Conservation (phyloP, 129 eudicot genomes). For the Kitagawia praeruptora region DNA sequence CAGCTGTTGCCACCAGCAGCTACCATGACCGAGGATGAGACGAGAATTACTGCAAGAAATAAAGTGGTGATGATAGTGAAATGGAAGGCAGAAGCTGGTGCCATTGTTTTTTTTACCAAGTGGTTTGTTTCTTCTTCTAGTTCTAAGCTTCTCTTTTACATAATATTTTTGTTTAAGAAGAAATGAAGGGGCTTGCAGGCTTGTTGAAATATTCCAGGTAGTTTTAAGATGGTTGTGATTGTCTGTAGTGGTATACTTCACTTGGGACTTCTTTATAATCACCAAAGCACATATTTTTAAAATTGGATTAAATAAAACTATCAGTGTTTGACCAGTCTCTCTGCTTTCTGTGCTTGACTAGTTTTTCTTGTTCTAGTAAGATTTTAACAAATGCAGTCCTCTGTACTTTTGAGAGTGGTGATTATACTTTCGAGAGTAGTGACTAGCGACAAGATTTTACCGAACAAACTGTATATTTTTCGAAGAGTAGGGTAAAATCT, state of each 20-base stretch:
- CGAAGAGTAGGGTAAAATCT: not conserved
- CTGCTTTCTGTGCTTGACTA: too few relatives aligned
- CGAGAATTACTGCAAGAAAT: not conserved
- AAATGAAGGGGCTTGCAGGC: not conserved
- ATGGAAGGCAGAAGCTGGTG: not conserved
- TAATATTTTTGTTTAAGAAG: not conserved
- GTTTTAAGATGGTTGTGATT: not conserved
- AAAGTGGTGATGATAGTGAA: not conserved
- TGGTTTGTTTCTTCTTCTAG: not conserved
- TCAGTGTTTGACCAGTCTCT: not conserved
- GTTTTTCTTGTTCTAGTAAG: too few relatives aligned
- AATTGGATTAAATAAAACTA: too few relatives aligned
- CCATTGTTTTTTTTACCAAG: constrained; percentile 7
- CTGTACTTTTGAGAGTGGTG: too few relatives aligned
- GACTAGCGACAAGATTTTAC: too few relatives aligned
- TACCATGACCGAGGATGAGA: constrained; percentile 9
- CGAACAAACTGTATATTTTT: too few relatives aligned
- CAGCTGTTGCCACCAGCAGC: constrained; percentile 18
- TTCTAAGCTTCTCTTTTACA: not conserved
- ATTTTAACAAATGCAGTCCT: too few relatives aligned
- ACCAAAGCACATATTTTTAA: too few relatives aligned
- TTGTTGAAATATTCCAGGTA: not conserved
- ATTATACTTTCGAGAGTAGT: too few relatives aligned
- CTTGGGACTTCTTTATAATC: not conserved
- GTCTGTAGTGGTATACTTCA: not conserved